Percentiles rank a stretch among this genome's conserved stretches.
These are phyloP conservation scores for Pythium coloratum DNA, from an alignment of 352 stramenopile species.

Conservation along the genomic window DNA sequence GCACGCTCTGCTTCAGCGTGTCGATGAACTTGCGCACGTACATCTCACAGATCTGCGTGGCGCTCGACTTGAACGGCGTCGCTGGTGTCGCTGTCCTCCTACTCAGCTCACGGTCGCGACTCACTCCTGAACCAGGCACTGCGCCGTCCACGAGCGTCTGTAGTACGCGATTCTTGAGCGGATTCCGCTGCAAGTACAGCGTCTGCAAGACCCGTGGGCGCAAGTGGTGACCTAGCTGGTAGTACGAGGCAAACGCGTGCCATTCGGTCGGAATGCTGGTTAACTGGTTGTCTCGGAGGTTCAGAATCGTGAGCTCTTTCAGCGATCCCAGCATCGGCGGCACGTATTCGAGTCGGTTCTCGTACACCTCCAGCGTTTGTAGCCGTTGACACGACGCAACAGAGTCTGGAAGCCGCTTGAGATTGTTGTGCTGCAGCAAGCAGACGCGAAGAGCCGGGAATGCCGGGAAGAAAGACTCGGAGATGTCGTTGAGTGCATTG, in stretches of 20 bases:
- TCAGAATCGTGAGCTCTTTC: constrained; percentile 37
- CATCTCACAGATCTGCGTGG: constrained; percentile 39
- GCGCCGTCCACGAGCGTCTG: constrained; percentile 40
- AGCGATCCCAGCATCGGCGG: constrained; percentile 33
- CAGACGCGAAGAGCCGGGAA: constrained; percentile 42
- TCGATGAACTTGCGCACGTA: constrained; percentile 57
- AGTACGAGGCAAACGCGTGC: constrained; percentile 41
- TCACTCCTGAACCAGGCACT: constrained; percentile 7
- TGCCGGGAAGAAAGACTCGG: constrained; percentile 37
- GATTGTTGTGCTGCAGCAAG: constrained; percentile 43
- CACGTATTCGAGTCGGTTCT: constrained; percentile 45
- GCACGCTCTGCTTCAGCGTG: constrained; percentile 19
- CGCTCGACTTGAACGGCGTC: constrained; percentile 20
- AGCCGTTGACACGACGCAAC: constrained; percentile 37
- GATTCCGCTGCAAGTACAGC: constrained; percentile 50
- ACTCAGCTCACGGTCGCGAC: not conserved
- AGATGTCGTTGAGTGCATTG: constrained; percentile 48
- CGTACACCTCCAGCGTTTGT: constrained; percentile 44
- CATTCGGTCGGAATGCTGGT: constrained; percentile 45
- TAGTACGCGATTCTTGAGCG: constrained; percentile 35
- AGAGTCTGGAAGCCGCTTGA: constrained; percentile 34
- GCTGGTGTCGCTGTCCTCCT: not conserved
- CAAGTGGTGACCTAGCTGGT: not conserved
- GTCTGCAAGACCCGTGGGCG: constrained; percentile 35
- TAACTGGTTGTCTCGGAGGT: constrained; percentile 51